Base-by-base conservation (phyloP, 768 basidiomycete species). In the Phylloporus sp. region DNA sequence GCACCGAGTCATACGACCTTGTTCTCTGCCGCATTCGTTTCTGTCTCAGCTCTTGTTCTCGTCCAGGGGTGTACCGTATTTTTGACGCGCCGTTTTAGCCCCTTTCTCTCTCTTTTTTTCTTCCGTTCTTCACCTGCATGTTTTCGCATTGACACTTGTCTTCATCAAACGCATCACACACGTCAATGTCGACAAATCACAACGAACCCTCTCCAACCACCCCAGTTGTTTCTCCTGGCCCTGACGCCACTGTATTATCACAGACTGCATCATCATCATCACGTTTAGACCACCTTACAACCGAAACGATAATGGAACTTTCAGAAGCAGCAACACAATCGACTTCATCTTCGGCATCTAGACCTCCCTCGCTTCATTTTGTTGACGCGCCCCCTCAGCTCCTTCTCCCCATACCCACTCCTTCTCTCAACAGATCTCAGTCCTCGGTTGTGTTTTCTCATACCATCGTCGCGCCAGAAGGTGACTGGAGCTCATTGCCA, bases 371-470 rank as follows among this genome's bases (percentile, higher is more conserved):
- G 15, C 58, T 56, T 53, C 56, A 39, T 31, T 39, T 53, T n/a
- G 28, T 54, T 28, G 62, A 66, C 44, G 6, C 49, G 7, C 41
- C 54, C 16, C 23, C 62, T 12, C 73, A 71, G 39, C 69, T 73
- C 42, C 58, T 78, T n/a, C 73, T 76, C 16, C 77, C 79, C 26
- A 66, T 76, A 45, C 73, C 76, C 18, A 64, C 70, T 2, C 65
- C 64, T 5, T 69, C 70, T 12, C 59, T 67, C 22, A 71, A 71
- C 53, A 71, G 63, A 46, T 73, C 74, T 5, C 74, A 75, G 46
- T 67, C 73, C 18, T 72, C 71, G 0, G 75, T 82, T 34, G 64
- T 75, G 1, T 72, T 80, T 38, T 73, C 77, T 8, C 77, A 79
- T 52, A 60, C 77, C 23, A 49, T 69, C 29, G 47, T 65, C 32